Evolutionary conservation across 2,329 filamentous ascomycete species (phyloP).

Genomic region (Fusarium pseudocircinatum): DNA sequence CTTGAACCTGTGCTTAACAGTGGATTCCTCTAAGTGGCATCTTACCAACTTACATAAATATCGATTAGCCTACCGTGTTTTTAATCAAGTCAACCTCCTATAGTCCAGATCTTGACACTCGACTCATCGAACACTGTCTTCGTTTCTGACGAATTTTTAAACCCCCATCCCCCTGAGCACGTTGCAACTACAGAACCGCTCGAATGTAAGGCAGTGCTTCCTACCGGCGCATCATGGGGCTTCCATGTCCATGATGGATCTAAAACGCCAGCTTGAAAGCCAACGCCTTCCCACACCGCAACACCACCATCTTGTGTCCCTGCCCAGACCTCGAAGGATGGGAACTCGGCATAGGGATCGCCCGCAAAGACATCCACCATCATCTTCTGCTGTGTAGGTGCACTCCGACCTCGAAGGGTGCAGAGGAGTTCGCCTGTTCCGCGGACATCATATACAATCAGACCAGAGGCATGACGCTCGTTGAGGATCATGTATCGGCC

Average conservation of each 20-base stretch:
- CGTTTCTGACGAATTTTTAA: neutral
- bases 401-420: constrained; percentile 61
- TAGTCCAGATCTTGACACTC: constrained; percentile 40
- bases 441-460: constrained; percentile 71
- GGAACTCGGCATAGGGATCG: constrained; percentile 38
- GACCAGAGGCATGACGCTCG: constrained; percentile 64
- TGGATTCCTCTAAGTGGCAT: neutral
- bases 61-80: neutral
- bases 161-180: constrained; percentile 64
- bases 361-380: constrained; percentile 64
- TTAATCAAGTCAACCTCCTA: constrained; percentile 24
- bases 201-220: constrained; percentile 60
- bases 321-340: constrained; percentile 70
- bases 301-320: constrained; percentile 64
- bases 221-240: constrained; percentile 58
- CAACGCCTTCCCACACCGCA: constrained; percentile 68
- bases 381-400: constrained; percentile 65
- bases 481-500: constrained; percentile 71
- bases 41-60: neutral
- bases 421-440: constrained; percentile 66
- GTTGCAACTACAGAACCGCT: constrained; percentile 67
- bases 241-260: constrained; percentile 61
- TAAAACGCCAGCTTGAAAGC: constrained; percentile 55
- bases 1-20: neutral
- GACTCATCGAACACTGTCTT: constrained; percentile 40